Base-by-base conservation (phyloP, 2,329 filamentous ascomycete genomes). In the Pseudogymnoascus sp. region DNA sequence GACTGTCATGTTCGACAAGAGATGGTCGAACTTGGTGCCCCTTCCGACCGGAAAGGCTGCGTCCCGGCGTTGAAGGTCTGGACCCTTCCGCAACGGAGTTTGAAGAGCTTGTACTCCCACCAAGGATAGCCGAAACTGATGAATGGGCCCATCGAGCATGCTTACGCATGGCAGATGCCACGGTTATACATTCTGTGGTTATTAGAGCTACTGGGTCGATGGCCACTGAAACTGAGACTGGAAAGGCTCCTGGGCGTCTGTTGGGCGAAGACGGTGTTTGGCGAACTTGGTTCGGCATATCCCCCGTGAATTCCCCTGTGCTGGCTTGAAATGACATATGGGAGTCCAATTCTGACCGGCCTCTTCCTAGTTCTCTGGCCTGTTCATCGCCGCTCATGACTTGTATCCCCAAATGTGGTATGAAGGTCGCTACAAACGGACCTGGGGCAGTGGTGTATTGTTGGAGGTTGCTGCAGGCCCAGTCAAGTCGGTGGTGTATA, bases 121-220 rank as follows among this genome's bases (percentile, higher is more conserved):
- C 94, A 33, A 99, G 82, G 65, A 99, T 99, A 62, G 93, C 93
- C 38, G 94, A 92, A 50, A 99, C 94, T 4, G 92, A 97, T 11
- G 92, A 96, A 75, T 97, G 92, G 59, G 92, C 91, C 82, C 93
- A 97, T 68, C 94, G 89, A 67, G 92, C 90, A 83, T 97, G 89
- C 78, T 99, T 99, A 72, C 96, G 92, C 84, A 99, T 97, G 65
- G 92, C 92, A 66, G 93, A 97, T 12, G 94, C 97, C 77, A 99
- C 93, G 53, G 92, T 93, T 73, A 97, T 97, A 76, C 94, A 99
- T 86, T 99, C 94, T 76, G 93, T 96, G 67, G 96, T 96, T 68
- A 99, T 92, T 70, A 99, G 80, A 59, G 92, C 92, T 63, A 96
- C 88, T 1, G 92, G 92, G 72, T 96, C 91, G 68, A 96, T 89